Percentiles rank a stretch among this genome's conserved stretches.
phyloP scores from a whole-genome alignment of 352 stramenopile species.

The Pythium dissotocum region DNA sequence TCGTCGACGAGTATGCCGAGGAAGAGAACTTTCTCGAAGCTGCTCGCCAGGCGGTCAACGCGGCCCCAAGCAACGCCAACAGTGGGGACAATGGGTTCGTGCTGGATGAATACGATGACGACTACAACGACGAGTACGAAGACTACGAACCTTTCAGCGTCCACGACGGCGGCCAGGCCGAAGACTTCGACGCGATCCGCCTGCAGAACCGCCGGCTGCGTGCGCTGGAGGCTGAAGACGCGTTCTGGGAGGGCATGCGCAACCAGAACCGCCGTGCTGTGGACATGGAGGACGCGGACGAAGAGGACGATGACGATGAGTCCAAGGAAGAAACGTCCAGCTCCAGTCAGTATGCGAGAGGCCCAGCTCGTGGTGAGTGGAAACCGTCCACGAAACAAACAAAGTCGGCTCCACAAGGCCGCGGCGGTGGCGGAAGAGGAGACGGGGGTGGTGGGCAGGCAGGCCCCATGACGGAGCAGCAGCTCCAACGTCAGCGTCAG shows the following conservation, averaged over 20 bases:
- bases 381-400: neutral
- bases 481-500: constrained; percentile 34
- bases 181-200: constrained; percentile 38
- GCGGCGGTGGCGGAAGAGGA: neutral
- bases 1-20: constrained; percentile 34
- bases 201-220: constrained; percentile 34
- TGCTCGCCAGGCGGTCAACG: neutral
- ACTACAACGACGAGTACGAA: constrained; percentile 88
- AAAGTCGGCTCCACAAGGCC: neutral
- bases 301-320: constrained; percentile 23
- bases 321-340: constrained; percentile 10
- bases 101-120: constrained; percentile 53
- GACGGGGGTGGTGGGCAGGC: neutral
- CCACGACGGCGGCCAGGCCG: constrained; percentile 29
- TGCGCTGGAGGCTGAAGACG: constrained; percentile 36
- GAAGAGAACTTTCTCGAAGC: constrained; percentile 31
- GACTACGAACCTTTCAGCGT: constrained; percentile 57
- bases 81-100: constrained; percentile 1
- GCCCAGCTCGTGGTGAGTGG: constrained; percentile 16
- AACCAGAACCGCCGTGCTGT: constrained; percentile 35
- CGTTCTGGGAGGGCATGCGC: constrained; percentile 44
- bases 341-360: constrained; percentile 9
- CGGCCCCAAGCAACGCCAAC: neutral
- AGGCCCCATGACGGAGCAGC: constrained; percentile 16
- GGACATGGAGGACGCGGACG: constrained; percentile 21